Conservation (phyloP, 2,329 filamentous ascomycete genomes). For the Ramichloridium luteum region DNA sequence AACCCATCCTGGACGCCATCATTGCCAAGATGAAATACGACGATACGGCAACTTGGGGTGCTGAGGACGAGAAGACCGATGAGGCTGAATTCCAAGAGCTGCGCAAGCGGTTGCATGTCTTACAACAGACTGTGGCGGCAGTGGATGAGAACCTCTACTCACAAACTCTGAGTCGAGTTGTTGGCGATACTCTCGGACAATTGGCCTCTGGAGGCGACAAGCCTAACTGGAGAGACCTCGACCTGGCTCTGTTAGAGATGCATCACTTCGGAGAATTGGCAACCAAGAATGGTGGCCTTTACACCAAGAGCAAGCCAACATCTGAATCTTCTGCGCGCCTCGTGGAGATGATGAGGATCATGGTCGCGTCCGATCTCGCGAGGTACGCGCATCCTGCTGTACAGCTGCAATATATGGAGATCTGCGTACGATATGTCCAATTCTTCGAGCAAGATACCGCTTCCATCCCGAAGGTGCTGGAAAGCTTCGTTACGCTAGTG, state of each 20-base stretch:
- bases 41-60: slow-evolving; percentile 84
- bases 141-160: slow-evolving; percentile 84
- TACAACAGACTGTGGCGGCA: slow-evolving; percentile 85
- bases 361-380: slow-evolving; percentile 84
- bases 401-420: slow-evolving; percentile 95
- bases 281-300: slow-evolving; percentile 77
- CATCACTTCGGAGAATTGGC: slow-evolving; percentile 89
- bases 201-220: slow-evolving; percentile 60
- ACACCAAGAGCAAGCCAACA: slow-evolving; percentile 70
- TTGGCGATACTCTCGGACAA: slow-evolving; percentile 77
- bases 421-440: slow-evolving; percentile 82
- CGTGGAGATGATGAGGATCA: slow-evolving; percentile 84
- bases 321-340: slow-evolving; percentile 68
- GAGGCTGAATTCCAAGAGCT: slow-evolving; percentile 96
- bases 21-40: slow-evolving; percentile 96
- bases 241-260: slow-evolving; percentile 90
- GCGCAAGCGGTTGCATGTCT: slow-evolving; percentile 72
- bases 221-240: slow-evolving; percentile 89
- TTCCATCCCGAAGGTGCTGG: slow-evolving; percentile 74
- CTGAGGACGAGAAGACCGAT: slow-evolving; percentile 88
- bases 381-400: slow-evolving; percentile 83
- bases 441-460: slow-evolving; percentile 80
- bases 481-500: slow-evolving; percentile 81
- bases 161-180: slow-evolving; percentile 72
- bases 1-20: slow-evolving; percentile 80